Evolutionary conservation across 257 asterid species (phyloP).

Genomic region (Petrea volubilis): DNA sequence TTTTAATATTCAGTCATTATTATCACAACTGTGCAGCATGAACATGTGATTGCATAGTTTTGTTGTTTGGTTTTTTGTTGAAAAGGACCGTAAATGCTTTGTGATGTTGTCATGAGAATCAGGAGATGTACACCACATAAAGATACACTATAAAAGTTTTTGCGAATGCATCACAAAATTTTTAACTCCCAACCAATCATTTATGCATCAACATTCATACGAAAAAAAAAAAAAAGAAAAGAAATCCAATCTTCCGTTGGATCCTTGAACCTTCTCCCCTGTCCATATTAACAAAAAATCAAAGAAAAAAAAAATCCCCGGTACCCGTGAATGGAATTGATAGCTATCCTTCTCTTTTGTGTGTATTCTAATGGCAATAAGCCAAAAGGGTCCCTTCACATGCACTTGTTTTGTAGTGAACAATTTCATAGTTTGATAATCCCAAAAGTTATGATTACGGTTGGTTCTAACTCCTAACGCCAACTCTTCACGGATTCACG

Average conservation of each 20-base stretch:
- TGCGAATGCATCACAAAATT: not conserved
- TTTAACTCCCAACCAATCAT: not conserved
- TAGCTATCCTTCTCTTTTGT: not conserved
- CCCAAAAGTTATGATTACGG: constrained; percentile 12
- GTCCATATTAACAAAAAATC: not conserved
- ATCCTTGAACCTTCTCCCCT: not conserved
- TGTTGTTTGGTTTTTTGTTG: not conserved
- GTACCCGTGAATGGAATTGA: constrained; percentile 28
- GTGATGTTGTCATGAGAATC: constrained; percentile 32
- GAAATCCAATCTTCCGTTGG: no score
- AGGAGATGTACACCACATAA: not conserved
- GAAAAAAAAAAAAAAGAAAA: no score
- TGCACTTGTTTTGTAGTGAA: constrained; percentile 30
- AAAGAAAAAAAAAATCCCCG: not conserved
- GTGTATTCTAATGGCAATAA: constrained; percentile 7
- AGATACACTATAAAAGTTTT: not conserved
- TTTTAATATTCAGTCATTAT: not conserved
- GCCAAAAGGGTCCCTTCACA: constrained; percentile 32
- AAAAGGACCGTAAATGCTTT: constrained; percentile 9
- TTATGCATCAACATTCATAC: no score
- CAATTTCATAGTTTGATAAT: no score
- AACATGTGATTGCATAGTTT: not conserved
- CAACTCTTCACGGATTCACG: constrained; percentile 46
- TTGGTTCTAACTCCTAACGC: constrained; percentile 30
- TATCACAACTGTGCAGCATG: not conserved